Conservation (phyloP, 1,284 basidiomycete genomes). For the Erythrobasidium hasegawianum region DNA sequence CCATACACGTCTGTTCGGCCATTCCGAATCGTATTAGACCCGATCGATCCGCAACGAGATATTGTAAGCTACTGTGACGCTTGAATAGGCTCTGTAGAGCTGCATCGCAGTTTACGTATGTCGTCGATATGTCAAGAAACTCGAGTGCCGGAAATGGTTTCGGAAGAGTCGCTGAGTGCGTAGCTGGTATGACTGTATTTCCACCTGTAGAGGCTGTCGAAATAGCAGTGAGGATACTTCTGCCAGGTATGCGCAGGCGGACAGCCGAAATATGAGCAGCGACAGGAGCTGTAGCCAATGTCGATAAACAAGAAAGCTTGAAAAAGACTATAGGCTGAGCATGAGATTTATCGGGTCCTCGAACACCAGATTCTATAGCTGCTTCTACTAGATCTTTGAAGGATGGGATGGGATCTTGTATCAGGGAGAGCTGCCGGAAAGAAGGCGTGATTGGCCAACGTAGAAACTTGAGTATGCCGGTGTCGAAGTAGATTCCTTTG, state of each 20-base stretch:
- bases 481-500: conserved; percentile 37
- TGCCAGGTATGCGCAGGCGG: conserved; percentile 40
- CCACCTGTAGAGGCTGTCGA: conserved; percentile 30
- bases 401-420: conserved; percentile 5
- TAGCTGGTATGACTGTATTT: conserved; percentile 26
- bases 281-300: conserved; percentile 36
- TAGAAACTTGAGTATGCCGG: neutral
- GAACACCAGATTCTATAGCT: conserved; percentile 22
- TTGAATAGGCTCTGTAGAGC: conserved; percentile 31
- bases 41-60: conserved; percentile 25
- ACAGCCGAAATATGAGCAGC: conserved; percentile 37
- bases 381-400: conserved; percentile 23
- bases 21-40: conserved; percentile 28
- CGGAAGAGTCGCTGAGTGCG: conserved; percentile 28
- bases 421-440: conserved; percentile 42
- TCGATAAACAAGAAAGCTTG: conserved; percentile 40
- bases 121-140: conserved; percentile 42
- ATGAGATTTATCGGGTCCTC: neutral
- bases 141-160: conserved; percentile 37
- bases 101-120: conserved; percentile 33
- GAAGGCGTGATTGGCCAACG: conserved; percentile 33
- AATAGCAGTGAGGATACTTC: conserved; percentile 39
- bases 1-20: conserved; percentile 17
- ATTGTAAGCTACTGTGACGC: conserved; percentile 9
- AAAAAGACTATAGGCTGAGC: conserved; percentile 40